phyloP scores from a whole-genome alignment of 2,329 filamentous ascomycete species.

The Diaporthe nobilis region DNA sequence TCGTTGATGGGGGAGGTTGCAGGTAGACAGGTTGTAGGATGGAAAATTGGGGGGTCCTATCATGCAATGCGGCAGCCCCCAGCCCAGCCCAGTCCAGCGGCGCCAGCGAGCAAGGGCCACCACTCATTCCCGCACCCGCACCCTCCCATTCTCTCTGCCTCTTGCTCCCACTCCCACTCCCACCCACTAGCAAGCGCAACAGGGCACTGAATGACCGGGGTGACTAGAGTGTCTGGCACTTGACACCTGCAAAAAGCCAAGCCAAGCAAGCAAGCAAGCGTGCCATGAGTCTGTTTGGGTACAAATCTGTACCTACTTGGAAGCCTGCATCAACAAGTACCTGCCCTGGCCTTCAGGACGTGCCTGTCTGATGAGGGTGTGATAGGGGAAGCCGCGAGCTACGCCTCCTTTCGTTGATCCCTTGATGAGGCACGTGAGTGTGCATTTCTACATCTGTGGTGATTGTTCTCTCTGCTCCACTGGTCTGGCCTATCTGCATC shows the following conservation, averaged over 20 bases:
- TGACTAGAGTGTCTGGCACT: conserved; percentile 6
- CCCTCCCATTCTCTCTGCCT: conserved; percentile 25
- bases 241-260: conserved; percentile 29
- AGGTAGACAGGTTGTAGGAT: conserved; percentile 37
- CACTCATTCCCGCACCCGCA: conserved; percentile 31
- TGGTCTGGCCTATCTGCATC: background rate
- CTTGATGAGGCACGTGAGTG: background rate
- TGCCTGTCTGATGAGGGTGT: conserved; percentile 7
- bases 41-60: conserved; percentile 40
- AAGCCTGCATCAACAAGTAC: background rate
- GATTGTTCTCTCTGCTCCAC: background rate
- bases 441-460: background rate
- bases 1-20: conserved; percentile 37
- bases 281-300: background rate
- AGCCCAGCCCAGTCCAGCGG: conserved; percentile 30
- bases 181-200: background rate
- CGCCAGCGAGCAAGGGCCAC: conserved; percentile 32
- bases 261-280: background rate
- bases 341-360: background rate
- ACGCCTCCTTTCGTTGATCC: background rate
- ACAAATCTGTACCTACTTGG: background rate
- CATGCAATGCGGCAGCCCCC: conserved; percentile 37
- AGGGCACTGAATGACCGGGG: background rate
- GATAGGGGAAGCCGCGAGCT: conserved; percentile 16
- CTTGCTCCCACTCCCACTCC: conserved; percentile 4